Evolutionary conservation across 2,329 filamentous ascomycete species (phyloP).

Genomic region (Neofusicoccum kwambonambiense): DNA sequence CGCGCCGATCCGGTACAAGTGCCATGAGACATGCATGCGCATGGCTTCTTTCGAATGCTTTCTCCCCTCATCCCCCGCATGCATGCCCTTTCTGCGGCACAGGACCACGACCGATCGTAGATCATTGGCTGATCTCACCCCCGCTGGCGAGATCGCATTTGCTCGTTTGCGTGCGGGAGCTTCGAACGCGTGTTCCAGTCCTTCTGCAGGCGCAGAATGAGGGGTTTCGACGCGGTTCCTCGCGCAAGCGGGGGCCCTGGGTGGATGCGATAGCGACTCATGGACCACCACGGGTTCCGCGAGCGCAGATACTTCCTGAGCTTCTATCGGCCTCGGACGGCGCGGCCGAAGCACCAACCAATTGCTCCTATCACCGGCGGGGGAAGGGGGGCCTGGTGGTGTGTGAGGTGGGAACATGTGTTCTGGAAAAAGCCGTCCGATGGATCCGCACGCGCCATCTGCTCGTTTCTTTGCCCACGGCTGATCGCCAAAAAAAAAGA

Average conservation of each 20-base stretch:
- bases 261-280: background rate
- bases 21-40: background rate
- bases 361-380: background rate
- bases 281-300: background rate
- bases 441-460: background rate
- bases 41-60: background rate
- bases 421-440: slow-evolving; percentile 5
- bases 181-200: background rate
- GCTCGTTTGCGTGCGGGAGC: too few species aligned
- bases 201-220: background rate
- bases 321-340: background rate
- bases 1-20: background rate
- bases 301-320: background rate
- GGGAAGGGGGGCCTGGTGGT: background rate
- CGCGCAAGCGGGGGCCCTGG: background rate
- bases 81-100: background rate
- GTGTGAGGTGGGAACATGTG: background rate
- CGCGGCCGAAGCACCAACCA: background rate
- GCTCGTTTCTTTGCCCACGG: background rate
- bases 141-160: too few species aligned
- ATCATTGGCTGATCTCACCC: background rate
- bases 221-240: slow-evolving; percentile 1
- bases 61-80: background rate
- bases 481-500: background rate
- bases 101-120: background rate